These are phyloP conservation scores for Aspergillus viridinutans DNA, from an alignment of 2,329 filamentous ascomycete genomes.

Conservation along the genomic window DNA sequence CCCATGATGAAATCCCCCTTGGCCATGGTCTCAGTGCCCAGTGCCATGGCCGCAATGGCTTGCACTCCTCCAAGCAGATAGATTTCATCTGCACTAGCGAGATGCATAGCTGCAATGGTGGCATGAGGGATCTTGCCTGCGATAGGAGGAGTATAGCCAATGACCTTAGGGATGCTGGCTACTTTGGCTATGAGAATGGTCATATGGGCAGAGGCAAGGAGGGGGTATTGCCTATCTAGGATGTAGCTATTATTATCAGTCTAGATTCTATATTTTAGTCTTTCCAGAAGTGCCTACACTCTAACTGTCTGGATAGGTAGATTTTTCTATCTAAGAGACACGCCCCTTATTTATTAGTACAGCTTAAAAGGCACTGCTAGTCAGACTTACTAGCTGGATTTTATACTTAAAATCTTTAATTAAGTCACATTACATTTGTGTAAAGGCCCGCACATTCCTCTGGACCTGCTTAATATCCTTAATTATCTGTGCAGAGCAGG, in stretches of 20 bases:
- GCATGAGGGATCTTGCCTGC: slow-evolving; percentile 45
- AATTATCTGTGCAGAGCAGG: slow-evolving; percentile 47
- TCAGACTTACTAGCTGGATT: slow-evolving; percentile 33
- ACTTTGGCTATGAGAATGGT: slow-evolving; percentile 54
- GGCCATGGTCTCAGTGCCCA: slow-evolving; percentile 47
- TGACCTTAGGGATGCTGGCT: slow-evolving; percentile 49
- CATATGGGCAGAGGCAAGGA: slow-evolving; percentile 54
- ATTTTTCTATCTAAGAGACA: slow-evolving; percentile 50
- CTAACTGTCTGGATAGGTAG: slow-evolving; percentile 47
- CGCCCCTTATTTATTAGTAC: slow-evolving; percentile 28
- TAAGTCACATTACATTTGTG: slow-evolving; percentile 44
- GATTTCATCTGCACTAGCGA: slow-evolving; percentile 50
- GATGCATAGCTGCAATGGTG: slow-evolving; percentile 49
- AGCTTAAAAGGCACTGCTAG: no score
- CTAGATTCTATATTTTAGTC: no score
- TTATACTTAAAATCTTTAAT: slow-evolving; percentile 51
- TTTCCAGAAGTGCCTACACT: slow-evolving; percentile 28
- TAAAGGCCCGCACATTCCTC: slow-evolving; percentile 48
- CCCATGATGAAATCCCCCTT: slow-evolving; percentile 53
- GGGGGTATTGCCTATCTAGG: slow-evolving; percentile 50
- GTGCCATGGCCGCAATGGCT: slow-evolving; percentile 50
- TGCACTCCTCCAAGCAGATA: slow-evolving; percentile 51
- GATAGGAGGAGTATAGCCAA: slow-evolving; percentile 52
- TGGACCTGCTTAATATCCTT: slow-evolving; percentile 52
- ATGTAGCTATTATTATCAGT: slow-evolving; percentile 35